Percentiles rank a stretch among this genome's conserved stretches.
These are phyloP conservation scores for Pachyrhizus erosus DNA, from an alignment of 306 rosid genomes.

Conservation along the genomic window DNA sequence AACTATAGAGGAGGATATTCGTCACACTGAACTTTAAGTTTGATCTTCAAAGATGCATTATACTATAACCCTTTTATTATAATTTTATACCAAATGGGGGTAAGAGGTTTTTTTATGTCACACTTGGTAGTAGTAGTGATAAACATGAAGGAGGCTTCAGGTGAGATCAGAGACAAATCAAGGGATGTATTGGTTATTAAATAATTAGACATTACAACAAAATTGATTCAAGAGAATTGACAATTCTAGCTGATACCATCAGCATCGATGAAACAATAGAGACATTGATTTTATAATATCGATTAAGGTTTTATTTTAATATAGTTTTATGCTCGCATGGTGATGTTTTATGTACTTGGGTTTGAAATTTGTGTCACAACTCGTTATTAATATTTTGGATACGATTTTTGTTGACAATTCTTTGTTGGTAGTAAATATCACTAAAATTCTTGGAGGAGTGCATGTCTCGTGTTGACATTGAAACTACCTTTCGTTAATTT, in stretches of 20 bases:
- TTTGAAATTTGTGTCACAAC: not conserved
- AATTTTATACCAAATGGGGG: slow-evolving; percentile 41
- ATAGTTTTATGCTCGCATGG: not conserved
- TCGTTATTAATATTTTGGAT: not conserved
- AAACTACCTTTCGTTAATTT: not conserved
- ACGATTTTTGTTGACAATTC: not conserved
- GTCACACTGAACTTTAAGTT: slow-evolving; percentile 75
- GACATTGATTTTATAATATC: slow-evolving; percentile 28
- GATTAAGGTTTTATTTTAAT: slow-evolving; percentile 39
- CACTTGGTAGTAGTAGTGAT: slow-evolving; percentile 44
- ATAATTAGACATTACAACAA: slow-evolving; percentile 35
- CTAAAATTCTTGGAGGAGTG: not conserved
- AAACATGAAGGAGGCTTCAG: slow-evolving; percentile 53
- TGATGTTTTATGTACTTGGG: slow-evolving; percentile 13
- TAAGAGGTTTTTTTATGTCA: slow-evolving; percentile 33
- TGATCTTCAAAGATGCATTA: slow-evolving; percentile 32
- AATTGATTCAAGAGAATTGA: slow-evolving; percentile 38
- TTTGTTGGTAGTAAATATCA: not conserved
- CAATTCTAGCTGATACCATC: not conserved
- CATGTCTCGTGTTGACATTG: not conserved
- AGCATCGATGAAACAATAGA: slow-evolving; percentile 37
- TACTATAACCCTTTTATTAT: slow-evolving; percentile 44
- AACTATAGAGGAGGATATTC: slow-evolving; percentile 44
- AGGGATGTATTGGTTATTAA: slow-evolving; percentile 31
- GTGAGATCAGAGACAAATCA: slow-evolving; percentile 48